Base-by-base conservation (phyloP, 2,329 filamentous ascomycete genomes). In the Colletotrichum graminicola region DNA sequence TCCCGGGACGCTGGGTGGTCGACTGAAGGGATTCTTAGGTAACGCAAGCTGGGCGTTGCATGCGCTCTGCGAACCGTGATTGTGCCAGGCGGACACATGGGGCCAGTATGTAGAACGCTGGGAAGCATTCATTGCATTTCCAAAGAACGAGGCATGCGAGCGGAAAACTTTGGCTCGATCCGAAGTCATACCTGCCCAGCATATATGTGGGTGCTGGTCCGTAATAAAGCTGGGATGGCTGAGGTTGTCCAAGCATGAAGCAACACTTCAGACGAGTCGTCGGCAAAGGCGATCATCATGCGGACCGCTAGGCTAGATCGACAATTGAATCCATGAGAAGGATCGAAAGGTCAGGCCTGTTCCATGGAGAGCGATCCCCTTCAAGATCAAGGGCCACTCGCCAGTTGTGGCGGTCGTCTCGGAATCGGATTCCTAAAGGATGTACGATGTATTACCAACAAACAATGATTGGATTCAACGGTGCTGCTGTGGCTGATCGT, bases 1-100 rank as follows among this genome's bases (percentile, higher is more conserved):
- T 32, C 3, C n/a, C 23, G 26, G 23, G 23, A 43, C 39, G 2
- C 49, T 32, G 1, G 14, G 18, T 26, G 34, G 34, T 23, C 23
- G 43, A 6, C 52, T 55, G 60, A 72, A 72, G 23, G 69, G 69
- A 7, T 72, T 72, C 21, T 39, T n/a, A 49, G 60, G 47, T 36
- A 62, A 39, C 7, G 65, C 52, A 49, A 47, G 5, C 23, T 60
- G 23, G 16, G 18, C 14, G 29, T 23, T 18, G 26, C 29, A 36
- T 32, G 21, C 11, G 14, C 2, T 32, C 16, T 32, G 64, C 16
- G 21, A 2, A 26, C n/a, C 2, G n/a, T 5, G 1, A 5, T 11
- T 3, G 41, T 16, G 4, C 56, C 63, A 61, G 10, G 29, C 26
- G 18, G 64, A 51, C 52, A 21, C 23, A 1, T n/a, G 57, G 18